Base-by-base conservation (phyloP, 441 rosid genomes). In the Jatropha podagrica region DNA sequence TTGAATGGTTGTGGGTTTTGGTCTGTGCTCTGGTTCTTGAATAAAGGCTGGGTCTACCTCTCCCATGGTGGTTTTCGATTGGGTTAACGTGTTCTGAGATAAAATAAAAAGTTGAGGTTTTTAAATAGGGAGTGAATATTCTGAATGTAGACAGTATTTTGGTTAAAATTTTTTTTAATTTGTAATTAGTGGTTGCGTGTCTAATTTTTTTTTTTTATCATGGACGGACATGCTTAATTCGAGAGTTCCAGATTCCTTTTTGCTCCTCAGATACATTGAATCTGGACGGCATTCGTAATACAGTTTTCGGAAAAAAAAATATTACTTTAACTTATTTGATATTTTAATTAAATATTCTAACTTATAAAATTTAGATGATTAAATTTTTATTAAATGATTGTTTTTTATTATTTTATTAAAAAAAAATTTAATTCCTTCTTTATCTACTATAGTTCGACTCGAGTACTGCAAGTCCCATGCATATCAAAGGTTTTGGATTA, bases 11-110 rank as follows among this genome's bases (percentile, higher is more conserved):
- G 69, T 32, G 12, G 56, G 72, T 20, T 80, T 76, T 32, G 90
- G 86, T 66, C 90, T 77, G 80, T 83, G 86, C 37, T 86, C 88
- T 2, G 8, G 55, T 46, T 71, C 73, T 77, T 85, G 86, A 15
- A 87, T 37, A 78, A 83, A 85, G 56, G 85, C 83, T 54, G 79
- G 72, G 75, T 87, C 88, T 7, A 83, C 60, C 59, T 79, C 80
- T 70, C 81, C 88, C 88, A 86, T 84, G 65, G 40, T 58, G 38
- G 2, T n/a, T 46, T n/a, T n/a, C 40, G 54, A 13, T 12, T 66
- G 13, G 37, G 13, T 38, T 26, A 26, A 60, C 3, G 64, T 12
- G 0, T 38, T 52, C 37, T 68, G 8, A 0, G 13, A 17, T 32
- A 0, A 17, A 23, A 26, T 20, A 0, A 52, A 56, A 0, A 26